Percentiles rank a stretch among this genome's conserved stretches.
Conservation (phyloP, 768 basidiomycete genomes). For the Lactifluus volemus region DNA sequence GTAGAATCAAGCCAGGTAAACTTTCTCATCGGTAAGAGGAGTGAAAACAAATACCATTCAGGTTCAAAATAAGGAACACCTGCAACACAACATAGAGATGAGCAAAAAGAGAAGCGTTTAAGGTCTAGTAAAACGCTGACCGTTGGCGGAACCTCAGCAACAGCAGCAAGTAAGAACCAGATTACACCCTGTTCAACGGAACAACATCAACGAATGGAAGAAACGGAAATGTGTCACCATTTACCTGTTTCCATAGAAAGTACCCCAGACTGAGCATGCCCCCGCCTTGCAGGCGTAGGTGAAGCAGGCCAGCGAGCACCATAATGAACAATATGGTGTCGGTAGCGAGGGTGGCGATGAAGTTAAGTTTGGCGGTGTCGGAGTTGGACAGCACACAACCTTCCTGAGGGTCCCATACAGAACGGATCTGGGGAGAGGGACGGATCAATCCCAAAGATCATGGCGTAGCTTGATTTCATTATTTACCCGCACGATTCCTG, state of each 20-base stretch:
- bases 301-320: neutral
- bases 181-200: neutral
- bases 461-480: neutral
- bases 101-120: neutral
- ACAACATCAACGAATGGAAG: neutral
- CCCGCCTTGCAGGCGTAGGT: neutral
- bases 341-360: neutral
- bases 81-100: neutral
- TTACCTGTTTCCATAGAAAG: neutral
- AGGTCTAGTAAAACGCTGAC: neutral
- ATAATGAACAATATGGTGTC: neutral
- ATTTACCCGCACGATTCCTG: neutral
- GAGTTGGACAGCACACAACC: neutral
- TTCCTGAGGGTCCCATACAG: neutral
- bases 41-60: neutral
- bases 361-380: neutral
- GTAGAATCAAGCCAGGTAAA: neutral
- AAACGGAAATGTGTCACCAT: neutral
- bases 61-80: slow-evolving; percentile 1
- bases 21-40: neutral
- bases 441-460: neutral
- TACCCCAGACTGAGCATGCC: neutral
- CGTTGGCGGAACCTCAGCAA: neutral
- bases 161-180: neutral
- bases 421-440: neutral